Percentiles rank a stretch among this genome's conserved stretches.
Evolutionary conservation across 305 asterid species (phyloP).

Genomic region (Stenogyne calaminthoides): DNA sequence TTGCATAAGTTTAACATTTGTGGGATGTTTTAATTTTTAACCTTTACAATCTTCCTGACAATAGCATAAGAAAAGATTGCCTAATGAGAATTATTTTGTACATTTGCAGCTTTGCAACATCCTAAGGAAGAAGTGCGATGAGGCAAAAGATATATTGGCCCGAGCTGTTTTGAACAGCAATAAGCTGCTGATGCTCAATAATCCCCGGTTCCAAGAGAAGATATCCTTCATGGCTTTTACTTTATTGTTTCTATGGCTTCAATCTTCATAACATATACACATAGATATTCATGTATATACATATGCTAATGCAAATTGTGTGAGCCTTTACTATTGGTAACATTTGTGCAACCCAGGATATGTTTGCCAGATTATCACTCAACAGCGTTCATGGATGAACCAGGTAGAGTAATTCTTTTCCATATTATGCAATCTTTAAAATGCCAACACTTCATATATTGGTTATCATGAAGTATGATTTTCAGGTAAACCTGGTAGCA

Average conservation of each 20-base stretch:
- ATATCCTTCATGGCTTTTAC: slow-evolving; percentile 66
- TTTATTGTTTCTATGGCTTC: not conserved
- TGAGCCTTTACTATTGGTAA: slow-evolving; percentile 54
- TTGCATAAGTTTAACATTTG: slow-evolving; percentile 5
- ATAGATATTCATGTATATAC: not conserved
- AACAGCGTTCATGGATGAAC: slow-evolving; percentile 35
- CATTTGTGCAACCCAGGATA: slow-evolving; percentile 61
- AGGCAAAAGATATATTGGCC: slow-evolving; percentile 76
- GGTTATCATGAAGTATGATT: not conserved
- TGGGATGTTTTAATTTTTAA: slow-evolving; percentile 1
- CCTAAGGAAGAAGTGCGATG: slow-evolving; percentile 75
- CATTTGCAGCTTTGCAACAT: slow-evolving; percentile 73
- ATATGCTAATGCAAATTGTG: slow-evolving; percentile 13
- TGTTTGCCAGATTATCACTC: slow-evolving; percentile 52
- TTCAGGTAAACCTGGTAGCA: slow-evolving; percentile 29
- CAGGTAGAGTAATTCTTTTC: not conserved
- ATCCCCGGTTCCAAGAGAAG: slow-evolving; percentile 65
- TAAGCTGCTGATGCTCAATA: slow-evolving; percentile 77
- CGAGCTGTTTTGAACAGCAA: slow-evolving; percentile 78
- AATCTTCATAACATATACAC: slow-evolving; percentile 8
- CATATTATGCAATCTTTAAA: not conserved
- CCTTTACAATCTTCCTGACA: not conserved
- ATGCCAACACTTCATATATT: not conserved
- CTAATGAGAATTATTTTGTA: slow-evolving; percentile 16
- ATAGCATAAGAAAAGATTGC: not conserved